Conservation (phyloP, 129 eudicot species). For the Flaveria trinervia region DNA sequence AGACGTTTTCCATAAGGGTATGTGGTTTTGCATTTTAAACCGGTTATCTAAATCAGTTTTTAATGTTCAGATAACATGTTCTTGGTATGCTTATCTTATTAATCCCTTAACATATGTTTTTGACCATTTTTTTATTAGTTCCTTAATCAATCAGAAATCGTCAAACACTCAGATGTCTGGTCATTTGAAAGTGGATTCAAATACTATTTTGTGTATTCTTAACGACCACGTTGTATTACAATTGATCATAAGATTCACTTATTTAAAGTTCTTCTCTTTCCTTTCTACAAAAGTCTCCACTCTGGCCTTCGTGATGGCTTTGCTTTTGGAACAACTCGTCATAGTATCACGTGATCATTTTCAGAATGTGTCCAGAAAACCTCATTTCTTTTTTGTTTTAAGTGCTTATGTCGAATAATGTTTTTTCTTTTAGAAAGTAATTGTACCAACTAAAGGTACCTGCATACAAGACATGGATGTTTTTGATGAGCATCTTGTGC, state of each 20-base stretch:
- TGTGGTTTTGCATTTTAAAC: too few relatives aligned
- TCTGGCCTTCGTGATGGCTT: too few relatives aligned
- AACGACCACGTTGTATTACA: neutral
- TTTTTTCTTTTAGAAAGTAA: conserved; percentile 46
- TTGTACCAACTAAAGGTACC: conserved; percentile 60
- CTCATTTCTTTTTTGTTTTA: neutral
- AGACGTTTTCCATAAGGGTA: too few relatives aligned
- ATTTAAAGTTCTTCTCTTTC: too few relatives aligned
- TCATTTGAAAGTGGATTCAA: neutral
- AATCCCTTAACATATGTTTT: neutral
- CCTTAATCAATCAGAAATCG: neutral
- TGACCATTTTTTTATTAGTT: neutral
- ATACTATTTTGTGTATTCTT: neutral
- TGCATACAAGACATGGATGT: conserved; percentile 81
- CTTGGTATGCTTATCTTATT: too few relatives aligned
- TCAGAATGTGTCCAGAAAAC: neutral
- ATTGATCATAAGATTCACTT: neutral
- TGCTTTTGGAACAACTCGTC: too few relatives aligned
- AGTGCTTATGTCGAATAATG: conserved; percentile 8
- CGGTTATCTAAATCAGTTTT: neutral
- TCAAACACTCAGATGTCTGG: neutral
- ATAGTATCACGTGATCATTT: neutral
- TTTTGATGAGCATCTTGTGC: conserved; percentile 66
- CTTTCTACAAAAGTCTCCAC: too few relatives aligned
- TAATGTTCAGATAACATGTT: neutral